Conservation (phyloP, 2,329 filamentous ascomycete species). For the Setomelanomma holmii region DNA sequence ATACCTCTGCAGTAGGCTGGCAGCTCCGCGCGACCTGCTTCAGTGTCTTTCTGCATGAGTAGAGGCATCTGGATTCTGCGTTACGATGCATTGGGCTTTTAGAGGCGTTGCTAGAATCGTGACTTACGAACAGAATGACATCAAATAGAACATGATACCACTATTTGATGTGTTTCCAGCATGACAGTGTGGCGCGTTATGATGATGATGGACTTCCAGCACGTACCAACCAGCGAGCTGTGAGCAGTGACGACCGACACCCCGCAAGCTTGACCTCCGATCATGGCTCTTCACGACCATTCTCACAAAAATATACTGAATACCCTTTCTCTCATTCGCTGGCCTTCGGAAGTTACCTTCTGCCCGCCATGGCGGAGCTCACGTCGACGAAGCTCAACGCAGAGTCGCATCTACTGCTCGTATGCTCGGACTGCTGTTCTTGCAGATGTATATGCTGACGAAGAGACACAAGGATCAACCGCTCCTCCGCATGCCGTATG, state of each 20-base stretch:
- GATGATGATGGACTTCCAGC: conserved; percentile 1
- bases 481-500: conserved; percentile 88
- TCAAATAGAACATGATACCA: conserved; percentile 26
- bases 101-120: conserved; percentile 49
- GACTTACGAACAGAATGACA: conserved; percentile 45
- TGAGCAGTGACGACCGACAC: conserved; percentile 27
- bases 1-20: conserved; percentile 42
- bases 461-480: conserved; percentile 78
- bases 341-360: too few species aligned
- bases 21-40: conserved; percentile 45
- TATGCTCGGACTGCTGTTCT: conserved; percentile 47
- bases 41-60: conserved; percentile 37
- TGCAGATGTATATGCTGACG: neutral
- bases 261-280: conserved; percentile 25
- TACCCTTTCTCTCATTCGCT: neutral
- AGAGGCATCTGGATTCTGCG: conserved; percentile 45
- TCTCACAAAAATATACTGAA: neutral
- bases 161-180: neutral
- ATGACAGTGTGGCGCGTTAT: too few species aligned
- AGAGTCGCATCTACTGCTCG: conserved; percentile 76
- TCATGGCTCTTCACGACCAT: conserved; percentile 7
- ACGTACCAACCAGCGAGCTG: conserved; percentile 22
- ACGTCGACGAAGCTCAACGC: conserved; percentile 73
- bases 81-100: conserved; percentile 47
- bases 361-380: conserved; percentile 53